Evolutionary conservation across 2,329 filamentous ascomycete species (phyloP).

Genomic region (Dothiorella sarmentorum): DNA sequence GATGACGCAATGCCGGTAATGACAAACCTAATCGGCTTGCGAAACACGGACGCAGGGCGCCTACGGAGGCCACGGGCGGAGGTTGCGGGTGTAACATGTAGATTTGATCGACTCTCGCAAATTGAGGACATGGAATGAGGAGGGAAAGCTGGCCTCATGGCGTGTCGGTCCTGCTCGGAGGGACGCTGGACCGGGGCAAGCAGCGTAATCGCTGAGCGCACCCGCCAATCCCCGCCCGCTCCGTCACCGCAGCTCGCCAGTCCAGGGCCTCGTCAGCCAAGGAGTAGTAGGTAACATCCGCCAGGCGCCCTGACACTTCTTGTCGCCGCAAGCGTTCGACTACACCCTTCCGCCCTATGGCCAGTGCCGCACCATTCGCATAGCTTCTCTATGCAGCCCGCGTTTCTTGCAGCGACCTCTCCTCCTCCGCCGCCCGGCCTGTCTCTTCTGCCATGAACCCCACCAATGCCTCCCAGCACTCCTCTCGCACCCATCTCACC

Average conservation of each 20-base stretch:
- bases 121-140: background rate
- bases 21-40: no score
- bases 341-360: conserved; percentile 11
- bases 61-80: background rate
- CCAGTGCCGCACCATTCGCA: conserved; percentile 11
- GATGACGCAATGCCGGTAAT: background rate
- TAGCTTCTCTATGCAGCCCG: conserved; percentile 11
- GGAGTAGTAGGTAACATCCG: conserved; percentile 2
- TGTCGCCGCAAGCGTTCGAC: conserved; percentile 5
- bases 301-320: conserved; percentile 1
- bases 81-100: background rate
- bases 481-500: conserved; percentile 39
- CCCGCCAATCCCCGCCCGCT: conserved; percentile 8
- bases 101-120: conserved; percentile 10
- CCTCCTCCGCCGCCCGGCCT: conserved; percentile 3
- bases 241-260: conserved; percentile 4
- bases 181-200: background rate
- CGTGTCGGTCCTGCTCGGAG: conserved; percentile 12
- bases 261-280: conserved; percentile 12
- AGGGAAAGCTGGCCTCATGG: conserved; percentile 9
- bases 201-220: conserved; percentile 11
- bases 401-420: background rate
- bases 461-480: conserved; percentile 37
- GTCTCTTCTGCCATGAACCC: conserved; percentile 34
- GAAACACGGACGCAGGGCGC: background rate